These are phyloP conservation scores for Mucor saturninus DNA, from an alignment of 371 early-diverging fungal genomes.

Conservation along the genomic window DNA sequence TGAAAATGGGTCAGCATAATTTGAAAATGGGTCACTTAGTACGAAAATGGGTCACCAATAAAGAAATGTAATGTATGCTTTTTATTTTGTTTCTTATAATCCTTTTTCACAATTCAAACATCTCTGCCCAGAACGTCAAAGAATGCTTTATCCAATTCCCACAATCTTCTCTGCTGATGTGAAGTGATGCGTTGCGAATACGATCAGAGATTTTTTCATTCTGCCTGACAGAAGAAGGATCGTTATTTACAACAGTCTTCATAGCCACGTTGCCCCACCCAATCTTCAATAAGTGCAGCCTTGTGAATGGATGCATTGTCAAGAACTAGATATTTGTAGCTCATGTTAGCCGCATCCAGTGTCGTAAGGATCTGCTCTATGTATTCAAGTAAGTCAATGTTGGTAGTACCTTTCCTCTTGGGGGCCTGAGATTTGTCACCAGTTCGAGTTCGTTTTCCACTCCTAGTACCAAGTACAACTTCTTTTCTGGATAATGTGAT, in stretches of 20 bases:
- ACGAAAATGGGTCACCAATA: slow-evolving; percentile 2
- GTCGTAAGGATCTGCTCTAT: slow-evolving; percentile 22
- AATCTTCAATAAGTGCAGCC: slow-evolving; percentile 8
- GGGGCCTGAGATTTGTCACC: neutral
- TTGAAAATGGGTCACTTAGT: neutral
- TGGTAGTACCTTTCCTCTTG: slow-evolving; percentile 21
- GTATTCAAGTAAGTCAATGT: slow-evolving; percentile 22
- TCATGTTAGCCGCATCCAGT: slow-evolving; percentile 16
- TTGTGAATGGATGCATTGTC: slow-evolving; percentile 23
- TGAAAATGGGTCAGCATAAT: neutral
- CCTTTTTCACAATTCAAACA: slow-evolving; percentile 10
- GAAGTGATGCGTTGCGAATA: slow-evolving; percentile 17
- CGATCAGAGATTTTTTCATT: slow-evolving; percentile 14
- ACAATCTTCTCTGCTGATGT: slow-evolving; percentile 22
- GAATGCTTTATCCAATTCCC: slow-evolving; percentile 20
- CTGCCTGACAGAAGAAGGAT: neutral
- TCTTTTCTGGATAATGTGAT: slow-evolving; percentile 24
- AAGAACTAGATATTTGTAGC: slow-evolving; percentile 22
- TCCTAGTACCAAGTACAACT: slow-evolving; percentile 8
- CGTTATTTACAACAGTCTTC: slow-evolving; percentile 27
- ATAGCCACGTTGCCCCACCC: too few relatives aligned
- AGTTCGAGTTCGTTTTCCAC: slow-evolving; percentile 9
- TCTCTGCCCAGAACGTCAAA: slow-evolving; percentile 25
- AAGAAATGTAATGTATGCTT: neutral
- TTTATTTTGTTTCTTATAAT: slow-evolving; percentile 3